Evolutionary conservation across 441 rosid species (phyloP), one percentile per base, ranked within the genome.

Genomic region (Eruca vesicaria): DNA sequence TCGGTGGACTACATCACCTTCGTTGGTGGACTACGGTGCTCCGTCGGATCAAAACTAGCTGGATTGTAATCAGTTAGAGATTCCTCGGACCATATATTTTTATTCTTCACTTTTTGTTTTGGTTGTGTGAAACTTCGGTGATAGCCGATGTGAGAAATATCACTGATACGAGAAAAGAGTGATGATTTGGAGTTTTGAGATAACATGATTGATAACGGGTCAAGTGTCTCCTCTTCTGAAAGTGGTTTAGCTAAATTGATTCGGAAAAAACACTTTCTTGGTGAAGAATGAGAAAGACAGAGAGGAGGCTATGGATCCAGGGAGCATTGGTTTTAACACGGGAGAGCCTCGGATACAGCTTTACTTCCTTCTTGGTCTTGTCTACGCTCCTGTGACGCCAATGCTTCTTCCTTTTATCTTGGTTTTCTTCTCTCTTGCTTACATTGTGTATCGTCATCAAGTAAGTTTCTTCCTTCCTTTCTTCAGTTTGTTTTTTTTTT

Each of bases 251-350:
- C 41, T 35, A 35, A 35, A 11, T 35, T 11, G 41, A 35, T 9
- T 35, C 12, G 10, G 41, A n/a, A 94, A 94, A 85, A 94, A 94
- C 76, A 81, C 82, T 38, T 85, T 94, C 82, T 83, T 91, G 84
- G 98, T 92, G 79, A 94, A 89, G 83, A 94, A 97, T 21, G 98
- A 94, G 75, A 94, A 89, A 80, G 98, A 94, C 66, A 85, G 97
- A 69, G 98, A 86, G 78, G 90, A 85, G 66, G 98, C 98, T 7
- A 94, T 91, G 98, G 87, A 94, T 80, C 91, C 93, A 0, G 97
- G 98, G 68, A 89, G 95, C 79, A 76, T 94, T 55, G 91, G 97
- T 71, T 94, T 94, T 60, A 82, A 94, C 84, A 83, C 82, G 0
- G 26, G 26, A 1, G 26, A 23, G 26, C 26, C 26, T 1, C 1